A percentile compares a stretch with the other conserved stretches of the same genome.
phyloP scores from a whole-genome alignment of 352 stramenopile species.

The Pelagophyceae sp. region DNA sequence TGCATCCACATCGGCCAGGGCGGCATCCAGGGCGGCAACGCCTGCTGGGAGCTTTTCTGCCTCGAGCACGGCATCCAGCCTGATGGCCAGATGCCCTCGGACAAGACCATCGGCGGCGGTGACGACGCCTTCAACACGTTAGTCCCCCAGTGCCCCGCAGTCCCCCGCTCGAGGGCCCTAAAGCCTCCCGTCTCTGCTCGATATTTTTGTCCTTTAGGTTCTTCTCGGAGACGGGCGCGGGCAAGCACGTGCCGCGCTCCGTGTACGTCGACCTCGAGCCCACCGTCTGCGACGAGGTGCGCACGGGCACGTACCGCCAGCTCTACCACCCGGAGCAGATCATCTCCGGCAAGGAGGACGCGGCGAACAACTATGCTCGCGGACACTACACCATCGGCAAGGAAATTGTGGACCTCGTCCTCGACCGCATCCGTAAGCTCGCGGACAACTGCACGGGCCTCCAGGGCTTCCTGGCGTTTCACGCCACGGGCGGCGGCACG shows the following conservation, averaged over 20 bases:
- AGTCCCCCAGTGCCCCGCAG: too few species aligned
- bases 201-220: too few species aligned
- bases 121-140: slow-evolving; percentile 96
- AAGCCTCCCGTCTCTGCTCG: too few species aligned
- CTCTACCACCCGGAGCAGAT: slow-evolving; percentile 97
- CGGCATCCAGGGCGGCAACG: slow-evolving; percentile 63
- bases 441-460: too few species aligned
- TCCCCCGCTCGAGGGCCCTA: too few species aligned
- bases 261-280: slow-evolving; percentile 95
- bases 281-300: slow-evolving; percentile 90
- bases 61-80: too few species aligned
- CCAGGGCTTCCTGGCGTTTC: too few species aligned
- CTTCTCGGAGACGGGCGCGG: slow-evolving; percentile 78
- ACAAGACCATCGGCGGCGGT: too few species aligned
- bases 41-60: slow-evolving; percentile 84
- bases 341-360: slow-evolving; percentile 94
- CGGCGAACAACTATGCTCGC: slow-evolving; percentile 63
- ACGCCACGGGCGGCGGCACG: slow-evolving; percentile 90
- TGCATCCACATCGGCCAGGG: slow-evolving; percentile 27
- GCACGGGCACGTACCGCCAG: slow-evolving; percentile 84
- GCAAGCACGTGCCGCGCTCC: slow-evolving; percentile 93
- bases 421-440: too few species aligned
- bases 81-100: too few species aligned
- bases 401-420: too few species aligned
- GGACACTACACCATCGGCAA: too few species aligned